Conservation (phyloP, 176 grass and related monocot genomes). For the Cenchrus purpureus region DNA sequence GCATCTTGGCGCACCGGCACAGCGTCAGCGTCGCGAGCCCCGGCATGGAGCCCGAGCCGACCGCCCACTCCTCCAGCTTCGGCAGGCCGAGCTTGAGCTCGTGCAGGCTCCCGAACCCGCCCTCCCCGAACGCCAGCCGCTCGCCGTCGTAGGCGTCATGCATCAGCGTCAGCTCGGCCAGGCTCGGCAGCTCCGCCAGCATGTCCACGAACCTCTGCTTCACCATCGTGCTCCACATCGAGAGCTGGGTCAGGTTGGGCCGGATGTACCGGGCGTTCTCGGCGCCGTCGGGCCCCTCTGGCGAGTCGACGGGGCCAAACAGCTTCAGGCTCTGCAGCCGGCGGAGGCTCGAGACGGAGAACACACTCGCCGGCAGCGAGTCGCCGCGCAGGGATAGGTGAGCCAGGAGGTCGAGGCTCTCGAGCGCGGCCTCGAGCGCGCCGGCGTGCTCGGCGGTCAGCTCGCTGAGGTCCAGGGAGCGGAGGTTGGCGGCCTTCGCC, state of each 20-base stretch:
- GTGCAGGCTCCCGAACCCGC: slow-evolving; percentile 43
- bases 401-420: slow-evolving; percentile 54
- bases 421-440: slow-evolving; percentile 34
- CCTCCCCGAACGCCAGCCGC: slow-evolving; percentile 33
- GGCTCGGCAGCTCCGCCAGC: slow-evolving; percentile 51
- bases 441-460: slow-evolving; percentile 35
- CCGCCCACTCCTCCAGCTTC: slow-evolving; percentile 51
- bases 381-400: slow-evolving; percentile 50
- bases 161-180: slow-evolving; percentile 47
- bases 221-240: slow-evolving; percentile 50
- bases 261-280: slow-evolving; percentile 48
- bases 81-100: slow-evolving; percentile 37
- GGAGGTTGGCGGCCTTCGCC: slow-evolving; percentile 48
- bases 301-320: slow-evolving; percentile 32
- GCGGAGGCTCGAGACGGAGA: slow-evolving; percentile 44
- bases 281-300: not conserved
- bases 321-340: slow-evolving; percentile 59
- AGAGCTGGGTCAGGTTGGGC: slow-evolving; percentile 46
- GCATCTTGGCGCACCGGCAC: slow-evolving; percentile 44
- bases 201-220: slow-evolving; percentile 55
- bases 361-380: slow-evolving; percentile 47
- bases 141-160: slow-evolving; percentile 30
- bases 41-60: slow-evolving; percentile 6
- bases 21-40: slow-evolving; percentile 43
- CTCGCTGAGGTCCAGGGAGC: slow-evolving; percentile 46